phyloP scores from a whole-genome alignment of 352 stramenopile species.

The Phytophthora sansomeana region DNA sequence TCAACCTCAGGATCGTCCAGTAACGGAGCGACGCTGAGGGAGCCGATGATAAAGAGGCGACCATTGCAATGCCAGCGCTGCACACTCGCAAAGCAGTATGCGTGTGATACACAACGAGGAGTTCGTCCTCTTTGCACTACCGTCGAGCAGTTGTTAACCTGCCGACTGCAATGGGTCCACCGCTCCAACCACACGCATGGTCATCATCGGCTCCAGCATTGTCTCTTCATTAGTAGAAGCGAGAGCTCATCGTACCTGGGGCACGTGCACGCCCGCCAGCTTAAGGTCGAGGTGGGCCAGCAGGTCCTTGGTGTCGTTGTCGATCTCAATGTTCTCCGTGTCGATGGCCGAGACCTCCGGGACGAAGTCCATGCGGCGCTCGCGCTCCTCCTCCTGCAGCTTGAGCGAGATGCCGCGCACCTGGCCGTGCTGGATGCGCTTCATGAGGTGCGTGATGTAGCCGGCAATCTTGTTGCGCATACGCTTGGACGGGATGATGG shows the following conservation, averaged over 20 bases:
- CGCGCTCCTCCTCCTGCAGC: conserved; percentile 99
- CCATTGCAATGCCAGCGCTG: conserved; percentile 7
- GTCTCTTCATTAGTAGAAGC: conserved; percentile 25
- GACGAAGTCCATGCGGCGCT: conserved; percentile 99
- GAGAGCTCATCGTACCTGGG: conserved; percentile 70
- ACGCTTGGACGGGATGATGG: conserved; percentile 99
- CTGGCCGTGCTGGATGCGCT: conserved; percentile 99
- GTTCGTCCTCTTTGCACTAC: conserved; percentile 16
- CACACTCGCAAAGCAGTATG: conserved; percentile 1
- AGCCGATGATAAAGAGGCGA: conserved; percentile 50
- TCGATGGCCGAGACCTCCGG: conserved; percentile 97
- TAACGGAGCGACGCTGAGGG: conserved; percentile 42
- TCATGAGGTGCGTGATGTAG: conserved; percentile 99
- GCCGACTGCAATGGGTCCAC: conserved; percentile 73
- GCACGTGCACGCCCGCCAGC: conserved; percentile 90
- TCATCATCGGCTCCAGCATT: conserved; percentile 88
- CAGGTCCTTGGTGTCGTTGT: conserved; percentile 99
- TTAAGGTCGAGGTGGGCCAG: conserved; percentile 96
- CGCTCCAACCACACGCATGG: conserved; percentile 39
- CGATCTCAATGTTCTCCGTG: conserved; percentile 96
- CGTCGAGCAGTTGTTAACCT: not conserved
- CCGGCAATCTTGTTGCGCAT: conserved; percentile 99
- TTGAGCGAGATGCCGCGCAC: conserved; percentile 99
- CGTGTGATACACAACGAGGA: conserved; percentile 5
- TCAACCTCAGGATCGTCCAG: conserved; percentile 52